A percentile compares a stretch with the other conserved stretches of the same genome.
Evolutionary conservation across 192 early-diverging fungal species (phyloP).

Genomic region (Spizellomyces sp.): DNA sequence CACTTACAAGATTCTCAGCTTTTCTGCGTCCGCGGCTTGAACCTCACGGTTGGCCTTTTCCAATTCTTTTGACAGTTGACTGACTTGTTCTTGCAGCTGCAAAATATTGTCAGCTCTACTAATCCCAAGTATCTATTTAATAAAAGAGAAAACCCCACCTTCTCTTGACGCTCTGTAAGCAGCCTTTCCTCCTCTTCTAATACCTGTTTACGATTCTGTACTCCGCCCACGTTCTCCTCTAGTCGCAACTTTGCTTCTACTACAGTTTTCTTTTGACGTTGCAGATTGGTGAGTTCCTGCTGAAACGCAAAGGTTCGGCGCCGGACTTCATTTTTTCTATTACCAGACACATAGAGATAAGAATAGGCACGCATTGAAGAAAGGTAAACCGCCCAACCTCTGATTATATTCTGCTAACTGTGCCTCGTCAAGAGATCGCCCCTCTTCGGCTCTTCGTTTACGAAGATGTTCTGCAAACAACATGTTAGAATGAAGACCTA

Average conservation of each 20-base stretch:
- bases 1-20: conserved; percentile 62
- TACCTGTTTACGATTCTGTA: conserved; percentile 49
- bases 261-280: conserved; percentile 65
- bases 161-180: conserved; percentile 32
- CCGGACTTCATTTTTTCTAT: conserved; percentile 74
- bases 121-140: background rate
- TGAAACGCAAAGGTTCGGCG: conserved; percentile 67
- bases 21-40: conserved; percentile 63
- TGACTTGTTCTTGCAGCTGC: conserved; percentile 33
- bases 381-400: conserved; percentile 36
- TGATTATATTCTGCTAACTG: conserved; percentile 58
- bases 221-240: conserved; percentile 54
- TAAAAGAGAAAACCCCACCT: conserved; percentile 21
- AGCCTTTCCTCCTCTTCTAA: conserved; percentile 48
- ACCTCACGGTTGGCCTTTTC: conserved; percentile 60
- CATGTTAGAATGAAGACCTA: conserved; percentile 7
- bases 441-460: conserved; percentile 38
- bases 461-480: conserved; percentile 24
- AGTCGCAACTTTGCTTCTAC: conserved; percentile 63
- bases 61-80: conserved; percentile 43
- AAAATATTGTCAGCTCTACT: background rate
- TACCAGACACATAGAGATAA: background rate
- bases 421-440: conserved; percentile 18
- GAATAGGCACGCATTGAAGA: background rate
- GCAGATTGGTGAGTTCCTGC: conserved; percentile 67